Conservation (phyloP, 768 basidiomycete species). For the Fistulinella prunicolor region DNA sequence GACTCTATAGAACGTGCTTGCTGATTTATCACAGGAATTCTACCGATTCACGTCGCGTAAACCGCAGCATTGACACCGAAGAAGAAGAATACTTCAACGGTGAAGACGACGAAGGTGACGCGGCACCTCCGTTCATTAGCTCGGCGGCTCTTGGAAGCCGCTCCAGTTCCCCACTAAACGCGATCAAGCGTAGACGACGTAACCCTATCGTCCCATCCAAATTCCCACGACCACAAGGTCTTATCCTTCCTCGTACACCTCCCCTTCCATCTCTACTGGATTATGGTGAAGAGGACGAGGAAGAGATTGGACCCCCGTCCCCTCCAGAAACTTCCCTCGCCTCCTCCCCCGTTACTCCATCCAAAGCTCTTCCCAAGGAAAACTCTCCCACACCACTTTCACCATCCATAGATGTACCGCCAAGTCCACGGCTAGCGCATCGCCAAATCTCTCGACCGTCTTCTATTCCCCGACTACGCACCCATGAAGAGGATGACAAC, state of each 20-base stretch:
- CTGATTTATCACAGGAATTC: constrained; percentile 33
- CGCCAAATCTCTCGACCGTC: constrained; percentile 37
- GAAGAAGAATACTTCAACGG: constrained; percentile 95
- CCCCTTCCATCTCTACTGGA: constrained; percentile 65
- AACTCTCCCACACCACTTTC: constrained; percentile 27
- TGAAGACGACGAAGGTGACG: constrained; percentile 74
- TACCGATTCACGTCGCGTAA: constrained; percentile 40
- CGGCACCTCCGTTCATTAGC: constrained; percentile 32
- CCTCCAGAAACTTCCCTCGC: constrained; percentile 17
- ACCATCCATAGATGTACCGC: constrained; percentile 34
- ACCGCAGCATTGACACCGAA: constrained; percentile 60
- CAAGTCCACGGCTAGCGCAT: constrained; percentile 38
- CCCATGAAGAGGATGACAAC: constrained; percentile 50
- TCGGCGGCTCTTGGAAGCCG: constrained; percentile 26
- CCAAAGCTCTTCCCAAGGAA: constrained; percentile 16
- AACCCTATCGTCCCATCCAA: constrained; percentile 44
- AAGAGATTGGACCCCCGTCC: constrained; percentile 24
- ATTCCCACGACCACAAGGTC: constrained; percentile 43
- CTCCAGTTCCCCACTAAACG: constrained; percentile 32
- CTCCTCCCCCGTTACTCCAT: constrained; percentile 8
- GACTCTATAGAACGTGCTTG: background rate
- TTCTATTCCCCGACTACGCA: constrained; percentile 45
- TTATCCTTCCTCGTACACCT: constrained; percentile 45
- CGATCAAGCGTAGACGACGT: constrained; percentile 60
- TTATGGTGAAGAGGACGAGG: constrained; percentile 72